These are phyloP conservation scores for Rhynchosporium graminicola DNA, from an alignment of 2,329 filamentous ascomycete genomes.

Conservation along the genomic window DNA sequence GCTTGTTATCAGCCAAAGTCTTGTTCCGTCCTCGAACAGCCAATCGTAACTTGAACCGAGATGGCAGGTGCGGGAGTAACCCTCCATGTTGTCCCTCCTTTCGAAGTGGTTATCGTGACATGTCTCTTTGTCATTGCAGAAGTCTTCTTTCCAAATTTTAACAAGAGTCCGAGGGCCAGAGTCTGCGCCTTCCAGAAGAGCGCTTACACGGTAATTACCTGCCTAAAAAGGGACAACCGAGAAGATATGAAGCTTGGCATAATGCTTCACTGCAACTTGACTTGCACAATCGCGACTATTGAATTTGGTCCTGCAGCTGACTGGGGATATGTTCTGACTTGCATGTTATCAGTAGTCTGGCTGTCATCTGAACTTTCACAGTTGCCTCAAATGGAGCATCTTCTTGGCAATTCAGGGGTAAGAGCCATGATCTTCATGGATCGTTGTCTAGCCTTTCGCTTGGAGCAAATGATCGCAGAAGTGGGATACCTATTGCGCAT, in stretches of 20 bases:
- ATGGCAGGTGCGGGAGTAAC: not conserved
- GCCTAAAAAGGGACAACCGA: constrained; percentile 1
- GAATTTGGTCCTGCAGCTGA: constrained; percentile 18
- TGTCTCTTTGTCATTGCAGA: not conserved
- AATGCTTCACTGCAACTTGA: constrained; percentile 2
- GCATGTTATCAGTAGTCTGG: not conserved
- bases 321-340: not conserved
- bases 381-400: constrained; percentile 9
- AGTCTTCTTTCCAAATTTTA: not conserved
- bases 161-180: not conserved
- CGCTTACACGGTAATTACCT: constrained; percentile 3
- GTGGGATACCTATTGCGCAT: not conserved
- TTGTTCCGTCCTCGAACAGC: no score
- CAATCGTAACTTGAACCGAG: not conserved
- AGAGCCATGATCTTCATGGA: constrained; percentile 1
- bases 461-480: not conserved
- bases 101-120: not conserved
- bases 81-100: not conserved
- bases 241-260: constrained; percentile 3
- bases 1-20: no score
- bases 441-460: constrained; percentile 5
- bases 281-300: constrained; percentile 7
- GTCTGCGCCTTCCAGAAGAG: not conserved
- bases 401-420: constrained; percentile 5
- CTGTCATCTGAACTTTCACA: constrained; percentile 11